Evolutionary conservation across 805 yeast species (phyloP).

Genomic region (Hanseniaspora lachancei): DNA sequence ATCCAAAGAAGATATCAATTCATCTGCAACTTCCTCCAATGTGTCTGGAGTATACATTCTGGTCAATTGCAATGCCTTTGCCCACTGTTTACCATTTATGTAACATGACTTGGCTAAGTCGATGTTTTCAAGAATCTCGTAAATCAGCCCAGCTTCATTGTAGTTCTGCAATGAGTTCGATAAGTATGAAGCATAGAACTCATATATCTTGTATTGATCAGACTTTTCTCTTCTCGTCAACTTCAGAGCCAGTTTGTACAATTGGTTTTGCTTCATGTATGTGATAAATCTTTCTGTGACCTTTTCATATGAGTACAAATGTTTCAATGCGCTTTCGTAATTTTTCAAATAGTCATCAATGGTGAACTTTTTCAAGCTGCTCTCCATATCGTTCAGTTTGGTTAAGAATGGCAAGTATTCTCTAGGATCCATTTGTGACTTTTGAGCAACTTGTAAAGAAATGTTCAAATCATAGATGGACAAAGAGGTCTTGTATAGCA

Average conservation of each 20-base stretch:
- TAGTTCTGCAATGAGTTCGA: constrained; percentile 39
- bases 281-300: constrained; percentile 47
- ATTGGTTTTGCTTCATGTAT: constrained; percentile 54
- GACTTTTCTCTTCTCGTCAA: constrained; percentile 45
- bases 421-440: constrained; percentile 94
- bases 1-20: constrained; percentile 44
- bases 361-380: constrained; percentile 53
- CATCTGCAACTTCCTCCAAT: constrained; percentile 39
- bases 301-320: constrained; percentile 40
- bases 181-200: constrained; percentile 50
- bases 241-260: constrained; percentile 56
- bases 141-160: constrained; percentile 66
- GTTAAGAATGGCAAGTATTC: constrained; percentile 91
- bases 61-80: constrained; percentile 61
- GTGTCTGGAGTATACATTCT: constrained; percentile 30
- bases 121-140: constrained; percentile 48
- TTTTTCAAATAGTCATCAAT: constrained; percentile 70
- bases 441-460: constrained; percentile 79
- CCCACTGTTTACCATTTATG: constrained; percentile 64
- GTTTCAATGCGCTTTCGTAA: constrained; percentile 52
- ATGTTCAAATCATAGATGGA: constrained; percentile 71
- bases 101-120: constrained; percentile 59
- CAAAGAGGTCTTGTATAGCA: constrained; percentile 64
- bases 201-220: constrained; percentile 43
- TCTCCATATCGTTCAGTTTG: constrained; percentile 53